Evolutionary conservation across 179 eudicot species (phyloP).

Genomic region (Nepenthes alata): DNA sequence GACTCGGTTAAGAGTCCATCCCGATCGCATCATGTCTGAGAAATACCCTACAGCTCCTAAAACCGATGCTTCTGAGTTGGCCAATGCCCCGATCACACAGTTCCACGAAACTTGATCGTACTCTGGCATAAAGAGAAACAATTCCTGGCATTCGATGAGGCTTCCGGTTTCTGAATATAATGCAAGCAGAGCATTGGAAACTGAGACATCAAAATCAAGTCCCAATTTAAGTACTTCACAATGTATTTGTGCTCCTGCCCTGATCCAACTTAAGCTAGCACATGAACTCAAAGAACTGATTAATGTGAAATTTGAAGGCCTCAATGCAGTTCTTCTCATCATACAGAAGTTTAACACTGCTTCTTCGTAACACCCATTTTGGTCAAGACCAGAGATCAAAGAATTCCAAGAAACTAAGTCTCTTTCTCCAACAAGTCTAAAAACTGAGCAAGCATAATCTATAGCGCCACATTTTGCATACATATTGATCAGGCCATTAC

Average conservation of each 20-base stretch:
- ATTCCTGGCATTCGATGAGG: conserved; percentile 37
- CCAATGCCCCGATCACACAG: conserved; percentile 53
- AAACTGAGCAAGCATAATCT: conserved; percentile 35
- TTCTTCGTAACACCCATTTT: conserved; percentile 40
- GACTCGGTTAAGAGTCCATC: conserved; percentile 40
- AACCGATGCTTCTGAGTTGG: conserved; percentile 34
- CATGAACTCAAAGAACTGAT: conserved; percentile 76
- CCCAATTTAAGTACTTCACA: conserved; percentile 52
- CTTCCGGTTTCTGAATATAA: conserved; percentile 46
- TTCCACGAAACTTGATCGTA: conserved; percentile 79
- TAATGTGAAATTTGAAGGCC: conserved; percentile 48
- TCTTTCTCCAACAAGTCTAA: conserved; percentile 37
- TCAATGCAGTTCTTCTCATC: conserved; percentile 46
- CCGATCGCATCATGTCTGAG: conserved; percentile 41
- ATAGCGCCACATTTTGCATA: conserved; percentile 66
- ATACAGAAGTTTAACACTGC: conserved; percentile 33
- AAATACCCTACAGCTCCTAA: conserved; percentile 42
- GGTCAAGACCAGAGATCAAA: conserved; percentile 61
- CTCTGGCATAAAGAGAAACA: conserved; percentile 47
- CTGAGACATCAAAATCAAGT: conserved; percentile 61
- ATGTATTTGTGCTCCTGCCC: conserved; percentile 54
- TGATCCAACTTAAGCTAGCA: conserved; percentile 53
- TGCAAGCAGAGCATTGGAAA: conserved; percentile 63
- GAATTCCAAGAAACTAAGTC: conserved; percentile 71
- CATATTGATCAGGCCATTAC: conserved; percentile 58